Conservation (phyloP, 2,329 filamentous ascomycete species). For the Exophiala bonariae region DNA sequence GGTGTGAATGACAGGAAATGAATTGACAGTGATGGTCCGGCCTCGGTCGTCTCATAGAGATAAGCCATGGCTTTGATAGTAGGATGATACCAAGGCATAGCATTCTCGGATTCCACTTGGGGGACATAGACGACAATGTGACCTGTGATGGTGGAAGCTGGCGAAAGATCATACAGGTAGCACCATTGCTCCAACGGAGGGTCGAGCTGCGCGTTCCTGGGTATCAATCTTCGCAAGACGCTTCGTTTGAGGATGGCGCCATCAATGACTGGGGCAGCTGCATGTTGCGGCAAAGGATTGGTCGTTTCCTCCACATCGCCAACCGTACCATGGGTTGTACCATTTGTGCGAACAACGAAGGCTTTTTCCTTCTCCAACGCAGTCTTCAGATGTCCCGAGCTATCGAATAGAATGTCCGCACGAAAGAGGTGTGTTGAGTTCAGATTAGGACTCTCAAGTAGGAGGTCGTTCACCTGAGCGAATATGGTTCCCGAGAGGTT, state of each 20-base stretch:
- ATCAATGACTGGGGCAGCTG: slow-evolving; percentile 24
- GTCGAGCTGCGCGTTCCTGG: slow-evolving; percentile 77
- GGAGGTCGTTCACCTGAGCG: slow-evolving; percentile 51
- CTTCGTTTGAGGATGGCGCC: slow-evolving; percentile 55
- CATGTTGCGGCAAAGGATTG: background rate
- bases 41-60: slow-evolving; percentile 42
- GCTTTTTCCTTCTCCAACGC: slow-evolving; percentile 34
- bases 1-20: slow-evolving; percentile 52
- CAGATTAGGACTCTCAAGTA: slow-evolving; percentile 56
- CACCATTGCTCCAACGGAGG: slow-evolving; percentile 78
- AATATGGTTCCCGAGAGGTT: slow-evolving; percentile 32
- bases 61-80: slow-evolving; percentile 72
- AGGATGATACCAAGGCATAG: slow-evolving; percentile 88
- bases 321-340: too few species aligned
- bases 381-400: slow-evolving; percentile 38
- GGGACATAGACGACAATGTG: slow-evolving; percentile 73
- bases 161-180: slow-evolving; percentile 57
- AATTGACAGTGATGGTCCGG: slow-evolving; percentile 44
- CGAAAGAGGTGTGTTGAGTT: slow-evolving; percentile 60
- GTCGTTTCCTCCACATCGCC: background rate
- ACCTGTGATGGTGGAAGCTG: slow-evolving; percentile 10
- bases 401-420: slow-evolving; percentile 61
- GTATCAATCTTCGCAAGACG: slow-evolving; percentile 75
- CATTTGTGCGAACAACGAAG: slow-evolving; percentile 7
- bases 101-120: slow-evolving; percentile 61